Evolutionary conservation across 225 moss, liverwort and hornwort genomes (phyloP).

Genomic region (Bryum argenteum): DNA sequence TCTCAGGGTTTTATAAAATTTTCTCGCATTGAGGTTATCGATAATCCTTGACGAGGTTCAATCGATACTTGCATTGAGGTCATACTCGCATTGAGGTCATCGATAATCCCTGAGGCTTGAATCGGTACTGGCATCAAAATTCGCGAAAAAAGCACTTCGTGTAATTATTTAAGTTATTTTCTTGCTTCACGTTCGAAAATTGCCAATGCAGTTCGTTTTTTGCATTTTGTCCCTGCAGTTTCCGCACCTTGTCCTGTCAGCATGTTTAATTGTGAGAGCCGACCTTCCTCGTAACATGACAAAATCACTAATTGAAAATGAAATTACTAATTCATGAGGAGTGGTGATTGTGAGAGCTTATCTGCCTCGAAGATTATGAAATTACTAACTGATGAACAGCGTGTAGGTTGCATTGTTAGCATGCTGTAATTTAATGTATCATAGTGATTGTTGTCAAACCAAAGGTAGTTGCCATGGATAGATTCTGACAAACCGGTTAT

Average conservation of each 20-base stretch:
- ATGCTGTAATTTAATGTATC: background rate
- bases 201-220: background rate
- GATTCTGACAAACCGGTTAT: background rate
- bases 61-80: no score
- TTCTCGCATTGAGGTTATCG: no score
- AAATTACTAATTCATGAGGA: background rate
- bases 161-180: constrained; percentile 3
- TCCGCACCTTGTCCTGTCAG: constrained; percentile 14
- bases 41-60: no score
- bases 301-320: no score
- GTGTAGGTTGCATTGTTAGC: background rate
- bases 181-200: background rate
- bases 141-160: background rate
- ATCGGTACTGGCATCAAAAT: no score
- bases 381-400: no score
- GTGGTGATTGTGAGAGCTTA: no score
- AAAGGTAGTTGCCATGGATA: constrained; percentile 23
- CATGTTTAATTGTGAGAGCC: background rate
- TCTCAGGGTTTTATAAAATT: no score
- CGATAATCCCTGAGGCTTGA: no score
- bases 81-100: no score
- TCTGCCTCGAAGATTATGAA: no score
- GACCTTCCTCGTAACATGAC: background rate
- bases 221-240: background rate
- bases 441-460: background rate